These are phyloP conservation scores for Parmales sp. DNA, from an alignment of 108 stramenopile genomes.

Conservation along the genomic window DNA sequence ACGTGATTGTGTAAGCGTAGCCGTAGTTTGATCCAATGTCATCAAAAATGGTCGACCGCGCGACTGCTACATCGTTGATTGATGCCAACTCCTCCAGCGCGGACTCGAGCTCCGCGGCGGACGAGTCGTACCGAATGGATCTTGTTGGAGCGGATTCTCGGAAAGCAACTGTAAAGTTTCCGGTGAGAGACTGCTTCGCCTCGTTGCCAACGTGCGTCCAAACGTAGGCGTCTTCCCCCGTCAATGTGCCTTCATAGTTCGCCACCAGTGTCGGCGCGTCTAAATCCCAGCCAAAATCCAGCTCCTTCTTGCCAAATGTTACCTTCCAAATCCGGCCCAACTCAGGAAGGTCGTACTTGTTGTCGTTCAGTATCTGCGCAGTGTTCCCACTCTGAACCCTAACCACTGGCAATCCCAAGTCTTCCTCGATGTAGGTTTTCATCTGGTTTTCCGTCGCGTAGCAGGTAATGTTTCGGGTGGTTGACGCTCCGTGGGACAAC, in stretches of 20 bases:
- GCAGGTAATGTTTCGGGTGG: conserved; percentile 31
- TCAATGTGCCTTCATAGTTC: conserved; percentile 16
- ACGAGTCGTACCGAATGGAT: conserved; percentile 28
- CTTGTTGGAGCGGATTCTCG: conserved; percentile 21
- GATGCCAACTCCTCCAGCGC: conserved; percentile 36
- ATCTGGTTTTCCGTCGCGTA: conserved; percentile 20
- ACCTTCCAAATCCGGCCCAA: conserved; percentile 45
- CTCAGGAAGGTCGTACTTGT: conserved; percentile 25
- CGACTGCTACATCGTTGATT: conserved; percentile 37
- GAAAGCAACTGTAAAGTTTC: conserved; percentile 36
- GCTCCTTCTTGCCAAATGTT: conserved; percentile 28
- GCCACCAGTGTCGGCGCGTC: too few relatives aligned
- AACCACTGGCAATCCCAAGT: conserved; percentile 24
- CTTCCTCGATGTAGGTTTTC: conserved; percentile 35
- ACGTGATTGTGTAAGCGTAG: conserved; percentile 37
- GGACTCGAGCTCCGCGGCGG: conserved; percentile 20
- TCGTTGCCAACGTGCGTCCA: conserved; percentile 31
- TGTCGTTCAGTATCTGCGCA: conserved; percentile 19
- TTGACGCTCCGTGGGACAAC: too few relatives aligned
- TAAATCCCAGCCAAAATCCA: too few relatives aligned
- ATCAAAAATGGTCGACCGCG: conserved; percentile 6
- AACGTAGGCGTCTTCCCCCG: conserved; percentile 23
- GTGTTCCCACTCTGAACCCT: conserved; percentile 22
- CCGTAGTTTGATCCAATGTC: conserved; percentile 20
- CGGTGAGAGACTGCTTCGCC: conserved; percentile 31